These are phyloP conservation scores for Ballota nigra DNA, from an alignment of 257 asterid genomes.

Conservation along the genomic window DNA sequence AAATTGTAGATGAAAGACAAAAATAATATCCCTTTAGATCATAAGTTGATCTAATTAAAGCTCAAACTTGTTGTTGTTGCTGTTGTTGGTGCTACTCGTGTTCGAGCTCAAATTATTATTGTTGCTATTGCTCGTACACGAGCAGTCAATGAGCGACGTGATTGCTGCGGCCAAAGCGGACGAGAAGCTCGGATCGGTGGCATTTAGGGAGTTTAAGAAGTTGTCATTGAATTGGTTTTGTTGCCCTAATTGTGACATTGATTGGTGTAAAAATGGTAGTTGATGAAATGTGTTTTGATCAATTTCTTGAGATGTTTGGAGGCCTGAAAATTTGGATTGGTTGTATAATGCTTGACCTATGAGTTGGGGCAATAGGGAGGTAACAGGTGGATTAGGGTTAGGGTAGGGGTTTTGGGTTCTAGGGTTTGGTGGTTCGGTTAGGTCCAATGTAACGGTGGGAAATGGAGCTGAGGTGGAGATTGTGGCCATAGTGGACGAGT, in stretches of 20 bases:
- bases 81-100: slow-evolving; percentile 24
- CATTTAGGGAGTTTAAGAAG: slow-evolving; percentile 40
- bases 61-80: slow-evolving; percentile 33
- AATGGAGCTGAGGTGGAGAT: slow-evolving; percentile 88
- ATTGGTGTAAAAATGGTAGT: background rate
- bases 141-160: slow-evolving; percentile 51
- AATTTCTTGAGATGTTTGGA: slow-evolving; percentile 56
- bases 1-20: background rate
- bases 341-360: slow-evolving; percentile 62
- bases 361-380: slow-evolving; percentile 57
- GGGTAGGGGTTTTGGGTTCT: slow-evolving; percentile 45
- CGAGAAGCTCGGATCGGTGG: slow-evolving; percentile 68
- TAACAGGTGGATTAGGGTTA: slow-evolving; percentile 35
- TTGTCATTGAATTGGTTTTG: slow-evolving; percentile 42
- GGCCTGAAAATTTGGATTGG: slow-evolving; percentile 68
- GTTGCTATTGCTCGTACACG: slow-evolving; percentile 37
- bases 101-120: slow-evolving; percentile 28
- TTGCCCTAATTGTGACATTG: slow-evolving; percentile 21
- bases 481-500: slow-evolving; percentile 71
- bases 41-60: slow-evolving; percentile 33
- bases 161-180: slow-evolving; percentile 77
- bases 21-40: background rate
- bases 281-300: slow-evolving; percentile 28
- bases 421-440: slow-evolving; percentile 61
- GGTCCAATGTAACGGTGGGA: slow-evolving; percentile 83